phyloP scores from a whole-genome alignment of 2,329 filamentous ascomycete species.

The Aspergillus viridinutans region DNA sequence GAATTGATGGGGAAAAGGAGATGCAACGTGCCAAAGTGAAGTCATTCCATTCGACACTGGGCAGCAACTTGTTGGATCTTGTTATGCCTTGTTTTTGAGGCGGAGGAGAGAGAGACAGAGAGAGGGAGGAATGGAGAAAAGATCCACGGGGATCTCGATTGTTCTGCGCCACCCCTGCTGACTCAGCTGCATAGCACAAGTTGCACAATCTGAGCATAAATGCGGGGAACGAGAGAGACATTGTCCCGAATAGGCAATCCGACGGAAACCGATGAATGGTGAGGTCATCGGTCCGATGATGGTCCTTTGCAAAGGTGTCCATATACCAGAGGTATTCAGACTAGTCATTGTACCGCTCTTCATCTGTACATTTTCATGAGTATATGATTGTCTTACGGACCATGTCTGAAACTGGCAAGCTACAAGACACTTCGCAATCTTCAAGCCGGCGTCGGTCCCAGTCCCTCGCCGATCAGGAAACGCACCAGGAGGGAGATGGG shows the following conservation, averaged over 20 bases:
- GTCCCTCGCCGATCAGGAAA: background rate
- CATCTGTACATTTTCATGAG: background rate
- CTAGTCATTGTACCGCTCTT: too few species aligned
- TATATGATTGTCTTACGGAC: background rate
- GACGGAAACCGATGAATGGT: background rate
- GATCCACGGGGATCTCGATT: background rate
- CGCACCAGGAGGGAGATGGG: background rate
- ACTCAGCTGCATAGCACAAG: conserved; percentile 4
- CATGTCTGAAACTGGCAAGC: background rate
- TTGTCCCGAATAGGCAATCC: background rate
- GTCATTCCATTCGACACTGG: background rate
- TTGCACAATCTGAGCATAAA: background rate
- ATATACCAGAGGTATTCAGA: background rate
- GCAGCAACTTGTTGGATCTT: too few species aligned
- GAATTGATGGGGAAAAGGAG: background rate
- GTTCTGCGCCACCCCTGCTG: conserved; percentile 3
- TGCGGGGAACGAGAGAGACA: background rate
- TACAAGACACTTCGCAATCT: background rate
- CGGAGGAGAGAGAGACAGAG: too few species aligned
- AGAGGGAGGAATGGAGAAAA: too few species aligned
- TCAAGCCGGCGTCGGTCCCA: background rate
- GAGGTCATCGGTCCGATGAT: background rate
- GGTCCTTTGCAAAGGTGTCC: background rate
- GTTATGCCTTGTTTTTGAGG: too few species aligned
- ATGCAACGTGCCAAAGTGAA: background rate